A percentile compares a stretch with the other conserved stretches of the same genome.
Evolutionary conservation across 169 alveolate genomes (phyloP).

Genomic region (Plasmodium cynomolgi): DNA sequence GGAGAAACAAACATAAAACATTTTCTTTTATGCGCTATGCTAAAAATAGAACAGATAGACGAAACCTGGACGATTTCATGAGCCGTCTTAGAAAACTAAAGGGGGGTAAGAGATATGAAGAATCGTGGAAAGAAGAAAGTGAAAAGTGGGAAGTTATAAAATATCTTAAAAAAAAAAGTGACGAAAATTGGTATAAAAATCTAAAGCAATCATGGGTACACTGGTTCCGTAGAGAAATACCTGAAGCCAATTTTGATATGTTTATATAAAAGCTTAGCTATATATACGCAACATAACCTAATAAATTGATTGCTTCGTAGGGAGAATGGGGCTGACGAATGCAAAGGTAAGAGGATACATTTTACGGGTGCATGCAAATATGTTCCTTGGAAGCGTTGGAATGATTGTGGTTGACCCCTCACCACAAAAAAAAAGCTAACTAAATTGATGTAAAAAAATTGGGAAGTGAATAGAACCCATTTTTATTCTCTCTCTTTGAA

Average conservation of each 20-base stretch:
- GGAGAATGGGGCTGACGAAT: background rate
- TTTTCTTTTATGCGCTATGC: background rate
- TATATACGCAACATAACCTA: background rate
- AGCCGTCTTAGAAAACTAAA: background rate
- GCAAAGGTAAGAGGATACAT: background rate
- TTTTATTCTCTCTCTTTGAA: background rate
- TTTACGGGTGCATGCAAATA: background rate
- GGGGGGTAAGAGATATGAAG: background rate
- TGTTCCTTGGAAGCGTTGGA: background rate
- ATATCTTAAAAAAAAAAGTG: slow-evolving; percentile 1
- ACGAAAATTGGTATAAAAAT: background rate
- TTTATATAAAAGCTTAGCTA: background rate
- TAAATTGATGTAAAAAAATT: background rate
- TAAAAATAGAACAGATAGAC: background rate
- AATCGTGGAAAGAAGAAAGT: background rate
- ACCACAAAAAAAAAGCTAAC: background rate
- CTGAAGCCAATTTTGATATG: background rate
- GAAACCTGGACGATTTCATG: background rate
- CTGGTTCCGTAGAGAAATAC: slow-evolving; percentile 8
- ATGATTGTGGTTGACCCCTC: background rate
- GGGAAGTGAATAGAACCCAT: background rate
- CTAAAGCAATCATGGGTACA: slow-evolving; percentile 2
- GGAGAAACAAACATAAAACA: background rate
- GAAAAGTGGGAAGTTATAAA: slow-evolving; percentile 1
- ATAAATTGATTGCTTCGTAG: background rate